Conservation (phyloP, 768 basidiomycete genomes). For the Mycena leptocephala region DNA sequence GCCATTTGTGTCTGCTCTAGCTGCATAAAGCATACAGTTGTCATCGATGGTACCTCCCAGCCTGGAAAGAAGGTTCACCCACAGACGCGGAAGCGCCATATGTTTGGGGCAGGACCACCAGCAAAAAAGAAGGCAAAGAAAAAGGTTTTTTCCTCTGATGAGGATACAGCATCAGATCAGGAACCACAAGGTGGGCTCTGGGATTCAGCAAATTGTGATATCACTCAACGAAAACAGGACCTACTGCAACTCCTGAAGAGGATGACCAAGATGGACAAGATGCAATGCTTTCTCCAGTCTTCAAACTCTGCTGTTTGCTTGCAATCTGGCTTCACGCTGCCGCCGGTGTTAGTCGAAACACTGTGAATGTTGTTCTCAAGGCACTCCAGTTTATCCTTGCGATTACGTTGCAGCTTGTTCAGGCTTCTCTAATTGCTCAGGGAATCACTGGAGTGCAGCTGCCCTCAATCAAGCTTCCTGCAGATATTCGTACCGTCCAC, state of each 20-base stretch:
- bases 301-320: not conserved
- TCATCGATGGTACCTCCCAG: conserved; percentile 1
- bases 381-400: conserved; percentile 8
- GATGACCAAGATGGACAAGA: not conserved
- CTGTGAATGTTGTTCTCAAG: conserved; percentile 2
- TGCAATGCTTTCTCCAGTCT: not conserved
- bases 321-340: not conserved
- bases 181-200: not conserved
- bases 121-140: not conserved
- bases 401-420: not conserved
- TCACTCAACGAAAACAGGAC: not conserved
- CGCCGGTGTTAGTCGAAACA: not conserved
- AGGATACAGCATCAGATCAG: not conserved
- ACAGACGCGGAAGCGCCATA: not conserved
- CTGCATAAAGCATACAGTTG: conserved; percentile 7
- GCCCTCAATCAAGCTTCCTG: not conserved
- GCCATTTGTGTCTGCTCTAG: conserved; percentile 13
- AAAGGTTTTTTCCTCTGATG: not conserved
- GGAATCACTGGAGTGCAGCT: not conserved
- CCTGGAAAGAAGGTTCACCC: not conserved
- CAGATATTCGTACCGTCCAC: not conserved
- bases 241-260: not conserved
- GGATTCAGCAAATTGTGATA: not conserved
- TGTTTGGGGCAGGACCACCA: not conserved
- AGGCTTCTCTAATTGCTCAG: not conserved